Conservation (phyloP, 371 early-diverging fungal species). For the Rhizopus sp. region DNA sequence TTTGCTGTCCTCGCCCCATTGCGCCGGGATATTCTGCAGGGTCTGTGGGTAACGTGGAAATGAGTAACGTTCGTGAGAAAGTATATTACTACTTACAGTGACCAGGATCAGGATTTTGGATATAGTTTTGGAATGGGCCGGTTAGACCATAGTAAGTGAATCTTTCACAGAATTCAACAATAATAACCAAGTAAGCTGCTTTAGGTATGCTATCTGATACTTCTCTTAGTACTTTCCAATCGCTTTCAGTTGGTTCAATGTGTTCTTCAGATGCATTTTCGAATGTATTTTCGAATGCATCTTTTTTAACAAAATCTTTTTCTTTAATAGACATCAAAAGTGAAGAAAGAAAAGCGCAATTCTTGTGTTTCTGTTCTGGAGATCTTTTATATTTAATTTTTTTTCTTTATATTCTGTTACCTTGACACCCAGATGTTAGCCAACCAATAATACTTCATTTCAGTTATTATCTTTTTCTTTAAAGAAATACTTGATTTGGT, state of each 20-base stretch:
- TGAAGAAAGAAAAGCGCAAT: too few relatives aligned
- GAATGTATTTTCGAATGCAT: too few relatives aligned
- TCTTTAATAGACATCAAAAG: too few relatives aligned
- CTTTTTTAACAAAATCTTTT: too few relatives aligned
- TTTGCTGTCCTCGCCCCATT: slow-evolving; percentile 46
- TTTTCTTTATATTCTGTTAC: too few relatives aligned
- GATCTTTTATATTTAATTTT: too few relatives aligned
- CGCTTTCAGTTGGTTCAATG: slow-evolving; percentile 48
- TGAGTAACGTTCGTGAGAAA: background rate
- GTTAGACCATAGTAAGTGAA: slow-evolving; percentile 72
- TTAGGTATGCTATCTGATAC: slow-evolving; percentile 52
- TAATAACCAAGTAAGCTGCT: slow-evolving; percentile 61
- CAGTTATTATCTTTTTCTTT: too few relatives aligned
- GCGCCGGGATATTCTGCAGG: slow-evolving; percentile 52
- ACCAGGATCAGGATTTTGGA: slow-evolving; percentile 52
- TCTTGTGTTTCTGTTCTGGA: too few relatives aligned
- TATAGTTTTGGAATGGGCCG: slow-evolving; percentile 68
- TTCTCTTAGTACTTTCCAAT: slow-evolving; percentile 44
- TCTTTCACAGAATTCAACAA: slow-evolving; percentile 77
- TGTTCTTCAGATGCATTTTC: too few relatives aligned
- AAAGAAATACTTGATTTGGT: too few relatives aligned
- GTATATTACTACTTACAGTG: slow-evolving; percentile 28
- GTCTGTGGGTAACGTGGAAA: slow-evolving; percentile 18
- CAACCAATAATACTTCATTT: too few relatives aligned
- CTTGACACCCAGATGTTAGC: too few relatives aligned